Evolutionary conservation across 2,329 filamentous ascomycete genomes (phyloP).

Genomic region (Alternaria novae-zelandiae): DNA sequence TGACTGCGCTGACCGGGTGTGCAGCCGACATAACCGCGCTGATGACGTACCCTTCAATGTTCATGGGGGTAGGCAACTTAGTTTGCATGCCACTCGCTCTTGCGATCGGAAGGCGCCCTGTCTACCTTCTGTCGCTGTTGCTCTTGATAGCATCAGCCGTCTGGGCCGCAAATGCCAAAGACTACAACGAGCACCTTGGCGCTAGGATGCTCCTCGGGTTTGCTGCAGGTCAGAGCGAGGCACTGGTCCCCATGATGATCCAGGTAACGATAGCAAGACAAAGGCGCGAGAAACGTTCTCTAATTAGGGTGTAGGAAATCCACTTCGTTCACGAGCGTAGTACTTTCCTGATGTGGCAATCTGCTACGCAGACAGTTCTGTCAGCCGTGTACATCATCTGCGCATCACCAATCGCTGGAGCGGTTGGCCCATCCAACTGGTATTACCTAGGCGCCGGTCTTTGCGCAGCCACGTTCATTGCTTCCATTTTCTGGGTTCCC

Average conservation of each 20-base stretch:
- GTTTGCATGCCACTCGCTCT: constrained; percentile 28
- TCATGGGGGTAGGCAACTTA: constrained; percentile 33
- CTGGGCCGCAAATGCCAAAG: constrained; percentile 16
- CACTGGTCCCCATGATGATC: constrained; percentile 52
- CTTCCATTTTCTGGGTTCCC: constrained; percentile 50
- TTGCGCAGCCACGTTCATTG: constrained; percentile 41
- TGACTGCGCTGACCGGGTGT: constrained; percentile 43
- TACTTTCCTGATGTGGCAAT: constrained; percentile 51
- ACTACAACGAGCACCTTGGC: constrained; percentile 44
- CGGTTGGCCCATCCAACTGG: constrained; percentile 53
- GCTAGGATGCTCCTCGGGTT: constrained; percentile 50
- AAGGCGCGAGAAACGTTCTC: not conserved
- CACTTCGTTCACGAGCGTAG: constrained; percentile 56
- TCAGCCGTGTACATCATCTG: constrained; percentile 50
- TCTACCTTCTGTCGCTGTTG: constrained; percentile 23
- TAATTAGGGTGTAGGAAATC: constrained; percentile 24
- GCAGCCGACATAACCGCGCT: constrained; percentile 47
- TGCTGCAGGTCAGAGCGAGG: constrained; percentile 53
- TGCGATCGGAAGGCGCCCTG: constrained; percentile 28
- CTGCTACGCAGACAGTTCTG: constrained; percentile 50
- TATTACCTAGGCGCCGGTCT: constrained; percentile 52
- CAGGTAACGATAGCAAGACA: constrained; percentile 13
- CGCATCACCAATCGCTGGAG: constrained; percentile 52
- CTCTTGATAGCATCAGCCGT: constrained; percentile 15
- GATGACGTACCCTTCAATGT: constrained; percentile 37